Evolutionary conservation across 176 grass and related monocot genomes (phyloP).

Genomic region (Oryza rufipogon): DNA sequence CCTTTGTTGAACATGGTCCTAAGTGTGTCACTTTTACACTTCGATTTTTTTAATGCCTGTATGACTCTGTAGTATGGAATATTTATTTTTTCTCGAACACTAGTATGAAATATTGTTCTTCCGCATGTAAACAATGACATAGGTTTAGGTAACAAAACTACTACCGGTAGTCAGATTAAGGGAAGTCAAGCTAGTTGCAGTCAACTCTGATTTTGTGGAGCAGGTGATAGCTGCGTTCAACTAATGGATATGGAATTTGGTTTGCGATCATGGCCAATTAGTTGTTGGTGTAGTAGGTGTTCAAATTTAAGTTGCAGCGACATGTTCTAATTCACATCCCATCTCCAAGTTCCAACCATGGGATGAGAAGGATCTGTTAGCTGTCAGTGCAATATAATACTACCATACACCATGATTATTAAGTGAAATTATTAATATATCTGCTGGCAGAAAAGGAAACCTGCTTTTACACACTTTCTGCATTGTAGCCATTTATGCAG

Average conservation of each 20-base stretch:
- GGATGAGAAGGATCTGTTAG: conserved; percentile 33
- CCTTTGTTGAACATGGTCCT: not conserved
- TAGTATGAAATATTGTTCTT: conserved; percentile 1
- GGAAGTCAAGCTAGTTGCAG: conserved; percentile 12
- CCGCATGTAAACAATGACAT: not conserved
- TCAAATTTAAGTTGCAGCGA: conserved; percentile 2
- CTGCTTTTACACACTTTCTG: not conserved
- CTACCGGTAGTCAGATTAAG: conserved; percentile 12
- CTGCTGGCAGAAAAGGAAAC: not conserved
- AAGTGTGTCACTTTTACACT: not conserved
- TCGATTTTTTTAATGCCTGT: not conserved
- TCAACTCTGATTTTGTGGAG: conserved; percentile 8
- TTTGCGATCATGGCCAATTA: conserved; percentile 5
- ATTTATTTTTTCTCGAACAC: not conserved
- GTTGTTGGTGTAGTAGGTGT: conserved; percentile 34
- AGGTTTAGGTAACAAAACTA: conserved; percentile 22
- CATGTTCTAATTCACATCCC: conserved; percentile 28
- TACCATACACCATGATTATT: conserved; percentile 10
- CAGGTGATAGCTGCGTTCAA: conserved; percentile 23
- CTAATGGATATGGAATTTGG: conserved; percentile 2
- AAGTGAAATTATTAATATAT: not conserved
- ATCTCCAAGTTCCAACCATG: not conserved
- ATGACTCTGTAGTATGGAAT: not conserved
- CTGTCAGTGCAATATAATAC: conserved; percentile 26
- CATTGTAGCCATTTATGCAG: conserved; percentile 8